Percentiles rank a stretch among this genome's conserved stretches.
phyloP scores from a whole-genome alignment of 768 basidiomycete genomes.

The Phylloporus arenicola region DNA sequence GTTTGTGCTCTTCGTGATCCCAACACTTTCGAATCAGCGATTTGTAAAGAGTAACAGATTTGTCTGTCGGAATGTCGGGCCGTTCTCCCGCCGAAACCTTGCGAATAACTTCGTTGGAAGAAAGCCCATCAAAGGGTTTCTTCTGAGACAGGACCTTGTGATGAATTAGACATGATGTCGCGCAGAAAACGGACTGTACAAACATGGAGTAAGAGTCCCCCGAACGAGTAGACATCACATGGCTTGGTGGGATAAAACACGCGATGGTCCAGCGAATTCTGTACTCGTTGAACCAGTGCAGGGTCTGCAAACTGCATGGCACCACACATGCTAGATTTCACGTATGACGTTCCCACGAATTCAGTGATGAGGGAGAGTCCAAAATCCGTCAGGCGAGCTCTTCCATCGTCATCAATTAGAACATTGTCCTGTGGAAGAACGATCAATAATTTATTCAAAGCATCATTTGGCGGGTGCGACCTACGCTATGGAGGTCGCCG shows the following conservation, averaged over 20 bases:
- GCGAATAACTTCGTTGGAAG: neutral
- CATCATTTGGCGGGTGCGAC: neutral
- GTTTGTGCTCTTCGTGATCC: conserved; percentile 10
- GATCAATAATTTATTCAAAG: neutral
- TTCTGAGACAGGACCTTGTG: conserved; percentile 18
- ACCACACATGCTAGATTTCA: conserved; percentile 34
- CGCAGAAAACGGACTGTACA: neutral
- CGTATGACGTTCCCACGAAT: conserved; percentile 24
- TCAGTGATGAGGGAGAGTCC: conserved; percentile 32
- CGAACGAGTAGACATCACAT: conserved; percentile 29
- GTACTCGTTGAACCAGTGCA: conserved; percentile 13
- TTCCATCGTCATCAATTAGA: conserved; percentile 34
- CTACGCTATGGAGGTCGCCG: conserved; percentile 35
- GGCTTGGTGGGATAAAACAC: conserved; percentile 12
- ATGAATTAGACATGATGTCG: conserved; percentile 4
- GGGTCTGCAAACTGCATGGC: conserved; percentile 44
- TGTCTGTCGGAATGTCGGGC: conserved; percentile 9
- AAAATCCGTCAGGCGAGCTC: conserved; percentile 46
- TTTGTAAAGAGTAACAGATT: conserved; percentile 1
- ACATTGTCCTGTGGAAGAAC: conserved; percentile 32
- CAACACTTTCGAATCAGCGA: conserved; percentile 15
- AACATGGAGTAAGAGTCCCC: conserved; percentile 34
- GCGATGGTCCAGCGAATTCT: neutral
- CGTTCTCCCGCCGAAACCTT: conserved; percentile 6
- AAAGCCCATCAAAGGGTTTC: conserved; percentile 14